Evolutionary conservation across 345 rosid genomes (phyloP), one percentile per base, ranked within the genome.

Genomic region (Eucalyptus tenuipes): DNA sequence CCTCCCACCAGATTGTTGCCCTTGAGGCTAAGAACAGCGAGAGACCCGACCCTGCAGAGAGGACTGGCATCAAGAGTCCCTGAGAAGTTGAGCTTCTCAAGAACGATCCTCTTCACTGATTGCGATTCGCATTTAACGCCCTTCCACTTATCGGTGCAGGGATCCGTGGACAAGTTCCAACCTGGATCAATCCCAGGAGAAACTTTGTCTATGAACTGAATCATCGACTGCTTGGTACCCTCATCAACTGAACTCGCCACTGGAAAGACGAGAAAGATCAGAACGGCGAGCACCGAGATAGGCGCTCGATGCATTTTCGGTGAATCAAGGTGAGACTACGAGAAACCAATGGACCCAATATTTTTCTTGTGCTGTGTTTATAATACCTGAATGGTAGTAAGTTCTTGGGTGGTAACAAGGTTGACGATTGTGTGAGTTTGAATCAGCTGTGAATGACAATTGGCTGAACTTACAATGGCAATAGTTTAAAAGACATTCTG

Each of bases 141-240:
- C 49, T 7, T 44, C 97, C 96, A 94, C 9, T 87, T 89, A 90
- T 88, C 92, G 42, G 13, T 61, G 91, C 96, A 94, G 79, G 96
- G 97, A 89, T 93, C 96, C 24, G 95, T 93, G 88, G 88, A 89
- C 48, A 45, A 48, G 91, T 90, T 92, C 96, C 97, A 95, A 31
- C 94, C 96, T 92, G 92, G 93, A 14, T 82, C 90, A 85, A 86
- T 92, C 40, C 89, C 94, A 33, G 86, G 90, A 11, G 95, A 91
- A 57, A 95, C 93, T 44, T 90, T 91, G 31, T 87, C 91, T 93
- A 94, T 91, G 93, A 95, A 94, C 75, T 59, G 88, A 48, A 94
- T 89, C 61, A 94, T 86, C 16, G 94, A 90, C 16, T 50, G 64
- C 89, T 82, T 93, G 90, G 92, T 94, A 49, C 86, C 88, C 52